These are phyloP conservation scores for Sclerospora graminicola DNA, from an alignment of 352 stramenopile species.

Conservation along the genomic window DNA sequence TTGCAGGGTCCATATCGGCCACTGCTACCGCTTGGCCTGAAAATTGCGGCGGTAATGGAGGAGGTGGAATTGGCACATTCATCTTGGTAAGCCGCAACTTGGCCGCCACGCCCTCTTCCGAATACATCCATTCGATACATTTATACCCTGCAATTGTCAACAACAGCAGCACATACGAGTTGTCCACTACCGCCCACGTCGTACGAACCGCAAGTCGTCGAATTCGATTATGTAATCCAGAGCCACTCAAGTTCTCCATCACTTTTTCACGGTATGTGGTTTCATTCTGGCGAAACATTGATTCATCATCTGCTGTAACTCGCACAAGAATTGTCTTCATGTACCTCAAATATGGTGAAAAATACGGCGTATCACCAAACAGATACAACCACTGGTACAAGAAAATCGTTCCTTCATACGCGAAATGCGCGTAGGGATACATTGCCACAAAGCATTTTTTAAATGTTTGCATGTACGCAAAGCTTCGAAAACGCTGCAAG, in stretches of 20 bases:
- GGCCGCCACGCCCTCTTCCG: constrained; percentile 53
- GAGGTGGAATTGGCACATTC: constrained; percentile 53
- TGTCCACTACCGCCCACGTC: constrained; percentile 61
- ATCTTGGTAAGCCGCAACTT: constrained; percentile 45
- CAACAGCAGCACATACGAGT: constrained; percentile 75
- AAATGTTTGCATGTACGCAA: constrained; percentile 36
- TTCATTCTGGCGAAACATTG: constrained; percentile 44
- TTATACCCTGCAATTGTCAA: constrained; percentile 77
- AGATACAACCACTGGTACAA: constrained; percentile 83
- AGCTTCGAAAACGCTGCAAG: constrained; percentile 30
- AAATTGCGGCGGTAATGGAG: constrained; percentile 60
- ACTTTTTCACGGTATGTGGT: constrained; percentile 38
- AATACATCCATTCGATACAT: constrained; percentile 86
- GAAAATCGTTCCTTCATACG: constrained; percentile 74
- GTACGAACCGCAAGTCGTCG: constrained; percentile 33
- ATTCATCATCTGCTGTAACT: constrained; percentile 59
- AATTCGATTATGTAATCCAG: constrained; percentile 28
- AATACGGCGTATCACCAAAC: constrained; percentile 75
- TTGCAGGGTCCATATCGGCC: constrained; percentile 34
- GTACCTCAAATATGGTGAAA: constrained; percentile 61
- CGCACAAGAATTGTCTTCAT: constrained; percentile 72
- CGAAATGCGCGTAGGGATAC: constrained; percentile 74
- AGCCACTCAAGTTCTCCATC: constrained; percentile 35
- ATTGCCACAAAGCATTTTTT: constrained; percentile 50
- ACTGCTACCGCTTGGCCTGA: constrained; percentile 40